Evolutionary conservation across 2,329 filamentous ascomycete species (phyloP).

Genomic region (Escovopsis sp.): DNA sequence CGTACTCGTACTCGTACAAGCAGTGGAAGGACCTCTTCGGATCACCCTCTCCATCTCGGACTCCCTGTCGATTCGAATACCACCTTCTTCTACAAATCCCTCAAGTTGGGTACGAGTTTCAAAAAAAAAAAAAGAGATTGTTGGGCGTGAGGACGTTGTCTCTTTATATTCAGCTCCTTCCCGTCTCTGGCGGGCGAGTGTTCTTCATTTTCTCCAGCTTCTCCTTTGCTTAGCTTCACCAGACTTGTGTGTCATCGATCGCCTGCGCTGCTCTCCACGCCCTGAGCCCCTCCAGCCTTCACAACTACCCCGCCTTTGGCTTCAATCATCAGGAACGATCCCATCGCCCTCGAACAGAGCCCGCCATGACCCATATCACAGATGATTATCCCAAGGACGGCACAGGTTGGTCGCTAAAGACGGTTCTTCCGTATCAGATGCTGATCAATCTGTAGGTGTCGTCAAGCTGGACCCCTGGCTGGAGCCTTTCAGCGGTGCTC

Average conservation of each 20-base stretch:
- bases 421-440: not conserved
- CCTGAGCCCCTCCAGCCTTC: not conserved
- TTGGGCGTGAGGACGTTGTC: not conserved
- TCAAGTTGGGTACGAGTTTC: not conserved
- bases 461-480: conserved; percentile 81
- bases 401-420: conserved; percentile 41
- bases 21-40: not conserved
- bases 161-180: not conserved
- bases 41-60: not conserved
- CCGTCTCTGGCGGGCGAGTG: not conserved
- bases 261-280: not conserved
- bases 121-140: not conserved
- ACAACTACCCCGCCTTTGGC: not conserved
- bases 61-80: not conserved
- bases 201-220: not conserved
- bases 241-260: not conserved
- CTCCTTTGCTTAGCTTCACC: not conserved
- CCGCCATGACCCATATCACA: not conserved
- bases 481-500: conserved; percentile 62
- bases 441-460: conserved; percentile 46
- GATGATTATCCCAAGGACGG: conserved; percentile 48
- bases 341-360: not conserved
- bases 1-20: no score
- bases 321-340: not conserved
- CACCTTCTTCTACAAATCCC: not conserved